Base-by-base conservation (phyloP, 2,329 filamentous ascomycete species). In the Aspergillus floridensis region DNA sequence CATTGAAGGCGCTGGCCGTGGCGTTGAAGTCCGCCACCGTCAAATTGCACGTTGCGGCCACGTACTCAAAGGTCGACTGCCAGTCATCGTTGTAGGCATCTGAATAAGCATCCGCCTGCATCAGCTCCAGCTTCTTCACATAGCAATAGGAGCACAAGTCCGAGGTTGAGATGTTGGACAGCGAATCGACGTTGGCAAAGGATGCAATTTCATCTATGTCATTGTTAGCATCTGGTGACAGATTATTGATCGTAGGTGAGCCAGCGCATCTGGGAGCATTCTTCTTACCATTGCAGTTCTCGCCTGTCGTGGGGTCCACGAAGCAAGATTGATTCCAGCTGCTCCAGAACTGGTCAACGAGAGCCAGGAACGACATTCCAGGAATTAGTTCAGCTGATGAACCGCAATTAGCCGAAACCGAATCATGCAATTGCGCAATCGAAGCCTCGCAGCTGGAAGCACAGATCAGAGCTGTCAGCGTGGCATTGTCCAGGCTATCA, bases 51-150 rank as follows among this genome's bases (percentile, higher is more conserved):
- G 41, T 44, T 10, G 12, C 26, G 7, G 49, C 24, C 19, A 52
- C 21, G 10, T 57, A 50, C 6, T 51, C 35, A 16, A 41, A 48
- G 10, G 19, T 46, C 16, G 48, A 41, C 19, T 35, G 50, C 53
- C 49, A 60, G 46, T 48, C 46, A 21, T 48, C 24, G 19, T 68
- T 56, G 49, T 71, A 69, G 19, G 12, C 49, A 62, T 48, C 46
- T 5, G 65, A 65, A 58, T 72, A 70, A 7, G 51, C 26, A 11
- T 57, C 63, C 3, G 59, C 56, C 50, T 72, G 67, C 68, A 70
- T 71, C 58, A 71, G 62, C 12, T 54, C 38, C 2, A 68, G 59
- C n/a, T 56, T 60, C 2, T 56, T 49, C 1, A 47, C 32, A 53
- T 66, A 66, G 63, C 69, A 71, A 32, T 54, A 41, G 10, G 53